phyloP scores from a whole-genome alignment of 2,329 filamentous ascomycete genomes.

The Monilinia vaccinii-corymbosi region DNA sequence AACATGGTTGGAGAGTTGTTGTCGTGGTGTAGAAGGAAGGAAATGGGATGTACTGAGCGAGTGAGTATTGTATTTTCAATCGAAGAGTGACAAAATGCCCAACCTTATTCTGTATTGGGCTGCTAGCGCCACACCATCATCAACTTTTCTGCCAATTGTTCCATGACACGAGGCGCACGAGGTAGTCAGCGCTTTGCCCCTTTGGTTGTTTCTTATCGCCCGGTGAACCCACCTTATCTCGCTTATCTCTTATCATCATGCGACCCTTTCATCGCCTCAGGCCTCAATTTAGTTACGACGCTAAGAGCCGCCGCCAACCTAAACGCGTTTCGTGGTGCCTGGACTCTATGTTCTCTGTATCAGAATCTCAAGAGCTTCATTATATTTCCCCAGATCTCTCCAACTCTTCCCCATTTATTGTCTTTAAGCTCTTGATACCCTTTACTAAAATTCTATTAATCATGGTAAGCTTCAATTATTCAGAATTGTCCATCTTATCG shows the following conservation, averaged over 20 bases:
- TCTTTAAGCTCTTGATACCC: slow-evolving; percentile 5
- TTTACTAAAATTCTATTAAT: slow-evolving; percentile 15
- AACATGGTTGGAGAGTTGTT: neutral
- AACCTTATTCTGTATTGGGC: slow-evolving; percentile 3
- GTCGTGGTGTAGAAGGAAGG: neutral
- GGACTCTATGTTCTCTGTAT: slow-evolving; percentile 22
- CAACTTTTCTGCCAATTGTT: slow-evolving; percentile 19
- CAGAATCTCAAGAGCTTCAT: slow-evolving; percentile 19
- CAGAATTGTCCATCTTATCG: neutral
- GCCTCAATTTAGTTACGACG: neutral
- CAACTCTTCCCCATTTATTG: slow-evolving; percentile 11
- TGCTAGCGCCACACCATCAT: slow-evolving; percentile 19
- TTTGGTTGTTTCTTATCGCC: neutral
- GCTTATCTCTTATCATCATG: slow-evolving; percentile 4
- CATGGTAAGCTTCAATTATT: slow-evolving; percentile 27
- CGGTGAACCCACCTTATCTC: neutral
- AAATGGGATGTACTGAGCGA: too few species aligned
- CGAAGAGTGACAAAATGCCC: too few species aligned
- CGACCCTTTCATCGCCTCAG: neutral
- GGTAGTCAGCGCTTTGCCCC: neutral
- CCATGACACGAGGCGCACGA: slow-evolving; percentile 18
- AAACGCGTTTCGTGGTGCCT: slow-evolving; percentile 28
- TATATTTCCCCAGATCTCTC: slow-evolving; percentile 12
- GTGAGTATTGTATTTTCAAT: too few species aligned
- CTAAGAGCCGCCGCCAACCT: slow-evolving; percentile 12